Conservation (phyloP, 73 alveolate genomes). For the Tetrahymena thermophila region DNA sequence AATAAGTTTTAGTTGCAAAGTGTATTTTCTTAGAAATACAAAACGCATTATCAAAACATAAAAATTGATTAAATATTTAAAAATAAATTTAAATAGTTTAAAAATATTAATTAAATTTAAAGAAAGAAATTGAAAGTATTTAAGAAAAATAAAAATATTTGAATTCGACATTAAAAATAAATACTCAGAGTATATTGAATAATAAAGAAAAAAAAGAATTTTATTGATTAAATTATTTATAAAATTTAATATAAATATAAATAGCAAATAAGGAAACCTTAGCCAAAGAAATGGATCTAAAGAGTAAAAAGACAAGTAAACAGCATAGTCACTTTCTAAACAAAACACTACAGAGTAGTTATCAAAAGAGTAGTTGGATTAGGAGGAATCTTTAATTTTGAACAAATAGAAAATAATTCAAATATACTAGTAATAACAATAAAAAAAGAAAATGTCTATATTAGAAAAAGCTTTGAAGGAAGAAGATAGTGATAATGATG, state of each 20-base stretch:
- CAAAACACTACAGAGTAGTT: not conserved
- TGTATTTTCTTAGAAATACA: too few species aligned
- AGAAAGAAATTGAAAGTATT: too few species aligned
- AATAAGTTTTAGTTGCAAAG: too few species aligned
- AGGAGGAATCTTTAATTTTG: not conserved
- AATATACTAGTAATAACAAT: not conserved
- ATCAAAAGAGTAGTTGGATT: not conserved
- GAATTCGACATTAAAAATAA: too few species aligned
- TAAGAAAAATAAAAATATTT: too few species aligned
- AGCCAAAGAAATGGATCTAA: not conserved
- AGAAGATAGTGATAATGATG: not conserved
- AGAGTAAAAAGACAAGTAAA: not conserved
- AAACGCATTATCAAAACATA: too few species aligned
- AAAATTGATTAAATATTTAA: too few species aligned
- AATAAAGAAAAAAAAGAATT: too few species aligned
- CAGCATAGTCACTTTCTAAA: not conserved
- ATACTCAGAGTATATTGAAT: too few species aligned
- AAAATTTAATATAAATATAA: not conserved
- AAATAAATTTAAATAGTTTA: too few species aligned
- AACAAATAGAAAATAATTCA: not conserved
- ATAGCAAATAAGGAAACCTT: not conserved
- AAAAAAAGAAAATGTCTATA: not conserved
- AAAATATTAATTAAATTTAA: too few species aligned
- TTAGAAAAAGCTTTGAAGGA: not conserved
- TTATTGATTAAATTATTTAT: too few species aligned